A percentile compares a stretch with the other conserved stretches of the same genome.
Conservation (phyloP, 768 basidiomycete species). For the Leccinum aurantiacum region DNA sequence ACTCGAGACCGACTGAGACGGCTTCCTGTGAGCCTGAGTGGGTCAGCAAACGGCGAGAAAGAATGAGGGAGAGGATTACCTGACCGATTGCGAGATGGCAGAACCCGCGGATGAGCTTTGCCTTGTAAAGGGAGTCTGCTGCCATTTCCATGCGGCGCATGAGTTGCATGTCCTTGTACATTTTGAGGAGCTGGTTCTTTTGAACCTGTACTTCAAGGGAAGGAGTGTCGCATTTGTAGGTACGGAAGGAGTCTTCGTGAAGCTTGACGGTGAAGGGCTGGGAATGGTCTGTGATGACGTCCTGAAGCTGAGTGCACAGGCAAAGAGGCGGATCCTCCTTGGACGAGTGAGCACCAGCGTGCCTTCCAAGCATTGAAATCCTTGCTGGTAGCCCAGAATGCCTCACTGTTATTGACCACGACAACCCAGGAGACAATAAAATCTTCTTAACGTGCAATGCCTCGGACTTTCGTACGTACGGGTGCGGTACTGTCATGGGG, state of each 20-base stretch:
- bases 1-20: constrained; percentile 92
- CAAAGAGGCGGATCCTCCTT: too few species aligned
- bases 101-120: constrained; percentile 95
- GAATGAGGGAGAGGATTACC: constrained; percentile 41
- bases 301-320: constrained; percentile 50
- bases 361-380: too few species aligned
- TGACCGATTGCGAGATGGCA: constrained; percentile 99
- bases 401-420: too few species aligned
- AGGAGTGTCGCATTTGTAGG: constrained; percentile 77
- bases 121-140: constrained; percentile 94
- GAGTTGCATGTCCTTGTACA: constrained; percentile 91
- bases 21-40: constrained; percentile 81
- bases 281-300: constrained; percentile 47
- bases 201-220: constrained; percentile 79
- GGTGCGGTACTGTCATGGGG: too few species aligned
- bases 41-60: constrained; percentile 1
- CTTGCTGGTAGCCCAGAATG: too few species aligned
- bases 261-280: constrained; percentile 81
- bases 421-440: too few species aligned
- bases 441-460: too few species aligned
- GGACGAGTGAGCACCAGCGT: too few species aligned
- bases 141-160: constrained; percentile 99
- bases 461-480: too few species aligned
- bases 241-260: constrained; percentile 89
- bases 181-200: constrained; percentile 77